These are phyloP conservation scores for Epipyxis sp. DNA, from an alignment of 108 stramenopile genomes.

Conservation along the genomic window DNA sequence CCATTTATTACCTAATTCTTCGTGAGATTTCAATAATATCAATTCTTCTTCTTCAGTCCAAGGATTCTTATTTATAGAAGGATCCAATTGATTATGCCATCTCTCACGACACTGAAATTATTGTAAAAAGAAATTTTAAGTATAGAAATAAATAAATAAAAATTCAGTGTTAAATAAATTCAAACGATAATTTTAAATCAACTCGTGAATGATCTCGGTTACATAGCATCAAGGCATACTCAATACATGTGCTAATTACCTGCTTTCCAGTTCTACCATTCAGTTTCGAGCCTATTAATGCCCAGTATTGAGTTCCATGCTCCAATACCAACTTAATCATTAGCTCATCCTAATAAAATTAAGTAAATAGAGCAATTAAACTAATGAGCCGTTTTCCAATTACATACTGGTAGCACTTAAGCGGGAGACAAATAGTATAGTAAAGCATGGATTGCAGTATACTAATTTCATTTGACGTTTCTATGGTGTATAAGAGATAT, in stretches of 20 bases:
- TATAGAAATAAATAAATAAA: background rate
- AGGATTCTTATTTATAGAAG: constrained; percentile 63
- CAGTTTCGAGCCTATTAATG: constrained; percentile 55
- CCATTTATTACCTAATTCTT: constrained; percentile 64
- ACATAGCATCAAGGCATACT: no score
- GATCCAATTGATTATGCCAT: constrained; percentile 78
- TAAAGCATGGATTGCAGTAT: no score
- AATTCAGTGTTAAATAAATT: background rate
- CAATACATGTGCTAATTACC: constrained; percentile 7
- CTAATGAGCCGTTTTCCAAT: no score
- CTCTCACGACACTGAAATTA: constrained; percentile 47
- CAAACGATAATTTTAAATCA: no score
- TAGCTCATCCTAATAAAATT: background rate
- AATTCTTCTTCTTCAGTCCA: constrained; percentile 61
- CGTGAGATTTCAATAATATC: constrained; percentile 39
- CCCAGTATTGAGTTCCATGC: constrained; percentile 57
- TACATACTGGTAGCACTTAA: no score
- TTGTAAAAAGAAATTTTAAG: background rate
- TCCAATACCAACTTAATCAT: constrained; percentile 23
- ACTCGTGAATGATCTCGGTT: no score
- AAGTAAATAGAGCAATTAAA: no score
- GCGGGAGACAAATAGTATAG: no score
- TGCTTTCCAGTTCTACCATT: constrained; percentile 62
- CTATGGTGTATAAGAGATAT: background rate
- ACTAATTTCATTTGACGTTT: no score